These are phyloP conservation scores for Elaeis guineensis DNA, from an alignment of 176 grass and related monocot genomes.

Conservation along the genomic window DNA sequence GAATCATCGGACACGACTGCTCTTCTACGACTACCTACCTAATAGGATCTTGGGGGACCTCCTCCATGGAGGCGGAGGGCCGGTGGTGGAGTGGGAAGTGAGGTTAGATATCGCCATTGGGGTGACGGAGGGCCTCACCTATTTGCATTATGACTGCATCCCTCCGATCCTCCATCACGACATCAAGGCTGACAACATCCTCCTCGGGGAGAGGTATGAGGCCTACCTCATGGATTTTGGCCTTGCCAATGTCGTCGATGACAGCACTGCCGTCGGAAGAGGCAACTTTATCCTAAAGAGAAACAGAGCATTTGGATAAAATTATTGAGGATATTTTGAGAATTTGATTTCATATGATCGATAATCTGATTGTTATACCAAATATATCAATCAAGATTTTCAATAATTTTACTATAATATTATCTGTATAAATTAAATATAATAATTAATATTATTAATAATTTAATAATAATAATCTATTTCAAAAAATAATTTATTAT, in stretches of 20 bases:
- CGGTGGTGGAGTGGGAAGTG: constrained; percentile 70
- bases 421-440: too few relatives aligned
- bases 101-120: constrained; percentile 62
- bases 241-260: constrained; percentile 50
- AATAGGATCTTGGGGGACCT: constrained; percentile 64
- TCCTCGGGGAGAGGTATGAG: constrained; percentile 76
- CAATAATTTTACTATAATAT: too few relatives aligned
- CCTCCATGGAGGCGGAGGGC: constrained; percentile 20
- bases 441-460: too few relatives aligned
- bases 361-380: too few relatives aligned
- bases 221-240: constrained; percentile 86
- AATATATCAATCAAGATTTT: too few relatives aligned
- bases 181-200: constrained; percentile 85
- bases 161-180: constrained; percentile 74
- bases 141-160: constrained; percentile 77
- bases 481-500: too few relatives aligned
- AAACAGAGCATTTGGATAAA: too few relatives aligned
- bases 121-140: constrained; percentile 66
- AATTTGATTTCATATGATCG: too few relatives aligned
- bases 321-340: too few relatives aligned
- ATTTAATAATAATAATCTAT: too few relatives aligned
- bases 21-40: constrained; percentile 86
- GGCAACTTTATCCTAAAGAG: too few relatives aligned
- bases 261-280: constrained; percentile 1
- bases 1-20: constrained; percentile 65